Conservation (phyloP, 1,284 basidiomycete genomes). For the Xanthoconium separans region DNA sequence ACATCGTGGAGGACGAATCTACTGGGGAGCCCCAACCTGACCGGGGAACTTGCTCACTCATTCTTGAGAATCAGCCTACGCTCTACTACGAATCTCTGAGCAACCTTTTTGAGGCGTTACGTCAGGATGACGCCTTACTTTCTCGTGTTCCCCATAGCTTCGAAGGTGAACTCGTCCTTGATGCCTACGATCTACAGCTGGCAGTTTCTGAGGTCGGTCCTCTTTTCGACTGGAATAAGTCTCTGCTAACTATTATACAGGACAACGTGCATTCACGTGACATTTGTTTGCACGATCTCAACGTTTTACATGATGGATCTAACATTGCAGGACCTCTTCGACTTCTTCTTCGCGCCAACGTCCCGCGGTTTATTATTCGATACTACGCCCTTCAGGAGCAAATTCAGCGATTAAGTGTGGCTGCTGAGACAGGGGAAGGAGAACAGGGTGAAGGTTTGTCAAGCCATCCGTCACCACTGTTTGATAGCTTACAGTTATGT, state of each 20-base stretch:
- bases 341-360: slow-evolving; percentile 48
- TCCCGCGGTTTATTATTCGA: slow-evolving; percentile 65
- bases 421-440: slow-evolving; percentile 19
- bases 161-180: slow-evolving; percentile 62
- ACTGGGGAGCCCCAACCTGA: slow-evolving; percentile 20
- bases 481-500: slow-evolving; percentile 2
- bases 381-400: slow-evolving; percentile 65
- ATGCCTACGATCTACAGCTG: slow-evolving; percentile 66
- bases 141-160: slow-evolving; percentile 44
- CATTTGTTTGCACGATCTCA: slow-evolving; percentile 70
- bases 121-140: slow-evolving; percentile 53
- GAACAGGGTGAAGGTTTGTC: slow-evolving; percentile 22
- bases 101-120: slow-evolving; percentile 64
- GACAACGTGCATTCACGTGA: slow-evolving; percentile 73
- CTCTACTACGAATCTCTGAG: slow-evolving; percentile 73
- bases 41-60: slow-evolving; percentile 32
- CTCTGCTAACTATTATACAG: slow-evolving; percentile 37
- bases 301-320: slow-evolving; percentile 66
- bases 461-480: background rate
- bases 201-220: slow-evolving; percentile 61
- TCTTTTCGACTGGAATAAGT: background rate
- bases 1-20: slow-evolving; percentile 23
- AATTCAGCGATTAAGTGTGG: slow-evolving; percentile 45
- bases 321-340: slow-evolving; percentile 63
- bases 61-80: slow-evolving; percentile 60